Evolutionary conservation across 1,284 basidiomycete genomes (phyloP).

Genomic region (Ganoderma resinaceum): DNA sequence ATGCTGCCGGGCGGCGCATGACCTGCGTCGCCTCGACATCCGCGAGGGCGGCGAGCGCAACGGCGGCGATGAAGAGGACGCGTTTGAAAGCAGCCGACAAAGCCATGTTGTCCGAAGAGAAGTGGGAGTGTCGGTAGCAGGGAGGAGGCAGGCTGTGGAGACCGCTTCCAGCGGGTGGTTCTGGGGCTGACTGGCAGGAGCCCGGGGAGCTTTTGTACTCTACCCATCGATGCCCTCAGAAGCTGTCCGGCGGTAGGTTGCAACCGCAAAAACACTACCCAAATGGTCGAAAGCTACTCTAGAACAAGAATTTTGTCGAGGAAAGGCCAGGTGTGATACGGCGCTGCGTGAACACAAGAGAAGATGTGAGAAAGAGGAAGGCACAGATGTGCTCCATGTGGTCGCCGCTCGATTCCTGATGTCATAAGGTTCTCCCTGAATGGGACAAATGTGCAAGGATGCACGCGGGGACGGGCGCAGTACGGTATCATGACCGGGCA

Average conservation of each 20-base stretch:
- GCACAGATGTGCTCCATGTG: constrained; percentile 22
- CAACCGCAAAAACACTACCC: neutral
- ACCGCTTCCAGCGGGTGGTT: constrained; percentile 12
- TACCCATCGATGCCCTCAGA: neutral
- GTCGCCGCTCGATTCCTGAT: constrained; percentile 11
- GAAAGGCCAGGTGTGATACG: constrained; percentile 2
- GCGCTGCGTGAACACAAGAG: constrained; percentile 6
- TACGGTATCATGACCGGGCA: constrained; percentile 11
- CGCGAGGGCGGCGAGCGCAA: constrained; percentile 34
- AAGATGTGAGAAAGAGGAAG: constrained; percentile 5
- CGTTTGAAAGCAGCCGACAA: constrained; percentile 30
- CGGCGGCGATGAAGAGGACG: constrained; percentile 31
- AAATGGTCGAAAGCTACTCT: neutral
- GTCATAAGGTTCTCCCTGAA: constrained; percentile 13
- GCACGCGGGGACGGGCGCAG: constrained; percentile 14
- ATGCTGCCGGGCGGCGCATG: constrained; percentile 61
- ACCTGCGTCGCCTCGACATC: constrained; percentile 55
- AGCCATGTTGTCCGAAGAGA: constrained; percentile 29
- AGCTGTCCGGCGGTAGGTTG: neutral
- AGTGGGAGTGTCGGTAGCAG: constrained; percentile 6
- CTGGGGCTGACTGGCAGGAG: constrained; percentile 3
- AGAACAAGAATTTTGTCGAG: constrained; percentile 1
- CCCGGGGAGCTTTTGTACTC: constrained; percentile 9
- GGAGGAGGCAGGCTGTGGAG: constrained; percentile 9
- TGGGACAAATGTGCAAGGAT: constrained; percentile 2